These are phyloP conservation scores for Cutaneotrichosporon sp. DNA, from an alignment of 1,284 basidiomycete species.

Conservation along the genomic window DNA sequence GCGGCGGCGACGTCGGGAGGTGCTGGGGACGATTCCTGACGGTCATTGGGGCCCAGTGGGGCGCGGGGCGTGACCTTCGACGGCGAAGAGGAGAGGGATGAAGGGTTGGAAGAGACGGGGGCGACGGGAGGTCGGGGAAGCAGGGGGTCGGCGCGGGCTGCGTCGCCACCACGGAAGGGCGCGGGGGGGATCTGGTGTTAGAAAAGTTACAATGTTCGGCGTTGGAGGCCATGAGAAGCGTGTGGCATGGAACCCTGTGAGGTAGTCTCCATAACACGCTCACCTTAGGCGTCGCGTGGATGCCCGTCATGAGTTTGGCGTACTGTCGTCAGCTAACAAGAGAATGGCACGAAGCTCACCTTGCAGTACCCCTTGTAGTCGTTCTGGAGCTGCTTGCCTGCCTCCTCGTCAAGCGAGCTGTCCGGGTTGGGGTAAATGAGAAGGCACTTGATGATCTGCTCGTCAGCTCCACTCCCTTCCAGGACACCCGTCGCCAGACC, in stretches of 20 bases:
- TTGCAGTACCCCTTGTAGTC: constrained; percentile 79
- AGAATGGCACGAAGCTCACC: constrained; percentile 18
- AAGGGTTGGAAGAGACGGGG: constrained; percentile 1
- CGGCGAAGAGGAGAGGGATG: constrained; percentile 1
- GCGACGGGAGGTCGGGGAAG: constrained; percentile 15
- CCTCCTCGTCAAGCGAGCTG: constrained; percentile 89
- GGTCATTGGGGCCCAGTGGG: constrained; percentile 28
- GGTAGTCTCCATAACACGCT: background rate
- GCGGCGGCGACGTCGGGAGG: constrained; percentile 1
- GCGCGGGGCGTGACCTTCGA: constrained; percentile 1
- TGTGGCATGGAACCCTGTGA: no score
- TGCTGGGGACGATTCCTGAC: constrained; percentile 35
- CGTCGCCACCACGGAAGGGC: constrained; percentile 14
- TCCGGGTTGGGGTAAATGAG: constrained; percentile 95
- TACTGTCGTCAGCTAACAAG: constrained; percentile 8
- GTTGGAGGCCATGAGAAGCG: background rate
- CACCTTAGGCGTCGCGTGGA: constrained; percentile 27
- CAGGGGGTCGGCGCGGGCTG: constrained; percentile 1
- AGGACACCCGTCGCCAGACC: no score
- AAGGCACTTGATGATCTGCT: constrained; percentile 77
- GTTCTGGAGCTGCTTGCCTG: constrained; percentile 82
- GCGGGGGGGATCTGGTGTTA: constrained; percentile 15
- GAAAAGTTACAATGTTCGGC: background rate
- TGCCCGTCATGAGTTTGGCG: constrained; percentile 25
- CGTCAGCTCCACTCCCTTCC: constrained; percentile 1